Evolutionary conservation across 306 rosid species (phyloP), one percentile per base, ranked within the genome.

Genomic region (Vigna nakashimae): DNA sequence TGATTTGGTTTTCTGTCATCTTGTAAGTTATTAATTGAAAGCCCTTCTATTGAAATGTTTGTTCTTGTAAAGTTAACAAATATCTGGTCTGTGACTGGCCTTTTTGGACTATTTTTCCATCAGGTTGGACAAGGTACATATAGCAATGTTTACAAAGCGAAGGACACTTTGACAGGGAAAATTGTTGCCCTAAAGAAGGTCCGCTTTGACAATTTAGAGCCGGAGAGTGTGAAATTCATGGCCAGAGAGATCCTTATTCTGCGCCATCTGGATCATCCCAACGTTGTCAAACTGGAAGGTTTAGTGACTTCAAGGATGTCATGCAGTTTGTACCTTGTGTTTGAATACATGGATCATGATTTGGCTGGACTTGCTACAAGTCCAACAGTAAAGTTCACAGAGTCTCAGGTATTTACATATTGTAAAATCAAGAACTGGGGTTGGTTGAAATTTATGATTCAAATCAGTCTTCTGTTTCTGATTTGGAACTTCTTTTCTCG

Each of bases 91-190:
- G 56, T 77, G 45, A 63, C 50, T 75, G 68, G 56, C 75, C 4
- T 4, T 32, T 55, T 4, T 67, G 72, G 71, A 20, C 46, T 65
- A 60, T 24, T 42, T 75, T 53, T 58, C 74, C 62, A 82, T 72
- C 88, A 93, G 98, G 88, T 93, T 81, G 98, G 98, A 79, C 97
- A 91, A 84, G 98, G 98, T 63, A 93, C 97, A 42, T 93, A 93
- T 75, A 89, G 97, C 83, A 93, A 93, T 76, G 98, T 93, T 56
- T 93, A 93, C 95, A 91, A 91, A 91, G 98, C 97, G 34, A 93
- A 91, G 89, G 98, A 93, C 73, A 60, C 86, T 10, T 52, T 89
- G 82, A 84, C 91, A 8, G 98, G 95, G 65, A 88, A 91, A 84
- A 82, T 91, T 56, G 98, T 93, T 69, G 98, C 97, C 8, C 67